Evolutionary conservation across 371 early-diverging fungal species (phyloP).

Genomic region (Thermomucor indicae-seudaticae): DNA sequence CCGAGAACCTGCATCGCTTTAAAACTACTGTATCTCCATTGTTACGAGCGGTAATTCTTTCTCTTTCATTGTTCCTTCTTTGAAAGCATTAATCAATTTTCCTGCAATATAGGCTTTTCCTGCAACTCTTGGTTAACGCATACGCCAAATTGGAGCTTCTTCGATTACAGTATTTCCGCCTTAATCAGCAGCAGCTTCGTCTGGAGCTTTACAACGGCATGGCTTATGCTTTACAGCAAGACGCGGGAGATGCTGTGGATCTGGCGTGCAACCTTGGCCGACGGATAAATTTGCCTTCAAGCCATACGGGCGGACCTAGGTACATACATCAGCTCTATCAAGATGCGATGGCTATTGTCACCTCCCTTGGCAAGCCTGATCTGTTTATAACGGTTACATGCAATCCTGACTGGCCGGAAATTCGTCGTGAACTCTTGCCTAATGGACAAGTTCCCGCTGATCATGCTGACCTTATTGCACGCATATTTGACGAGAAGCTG

Average conservation of each 20-base stretch:
- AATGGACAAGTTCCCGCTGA: slow-evolving; percentile 2
- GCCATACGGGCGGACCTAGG: background rate
- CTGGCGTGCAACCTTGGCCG: background rate
- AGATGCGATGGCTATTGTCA: too few species aligned
- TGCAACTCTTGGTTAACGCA: too few species aligned
- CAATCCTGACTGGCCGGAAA: too few species aligned
- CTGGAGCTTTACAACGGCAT: background rate
- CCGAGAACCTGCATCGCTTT: too few species aligned
- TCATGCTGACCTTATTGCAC: slow-evolving; percentile 16
- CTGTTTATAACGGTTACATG: too few species aligned
- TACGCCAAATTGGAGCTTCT: background rate
- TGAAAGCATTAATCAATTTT: too few species aligned
- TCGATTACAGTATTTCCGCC: background rate
- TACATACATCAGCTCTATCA: too few species aligned
- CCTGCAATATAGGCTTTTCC: too few species aligned
- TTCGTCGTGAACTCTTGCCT: background rate
- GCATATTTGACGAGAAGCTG: slow-evolving; percentile 18
- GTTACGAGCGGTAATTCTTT: too few species aligned
- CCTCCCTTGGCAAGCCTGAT: too few species aligned
- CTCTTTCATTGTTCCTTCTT: too few species aligned
- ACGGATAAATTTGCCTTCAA: background rate
- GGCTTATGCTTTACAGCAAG: background rate
- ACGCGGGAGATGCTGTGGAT: background rate
- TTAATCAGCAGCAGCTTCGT: background rate
- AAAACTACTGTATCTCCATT: too few species aligned